These are phyloP conservation scores for Bacidia gigantensis DNA, from an alignment of 495 filamentous ascomycete species.

Conservation along the genomic window DNA sequence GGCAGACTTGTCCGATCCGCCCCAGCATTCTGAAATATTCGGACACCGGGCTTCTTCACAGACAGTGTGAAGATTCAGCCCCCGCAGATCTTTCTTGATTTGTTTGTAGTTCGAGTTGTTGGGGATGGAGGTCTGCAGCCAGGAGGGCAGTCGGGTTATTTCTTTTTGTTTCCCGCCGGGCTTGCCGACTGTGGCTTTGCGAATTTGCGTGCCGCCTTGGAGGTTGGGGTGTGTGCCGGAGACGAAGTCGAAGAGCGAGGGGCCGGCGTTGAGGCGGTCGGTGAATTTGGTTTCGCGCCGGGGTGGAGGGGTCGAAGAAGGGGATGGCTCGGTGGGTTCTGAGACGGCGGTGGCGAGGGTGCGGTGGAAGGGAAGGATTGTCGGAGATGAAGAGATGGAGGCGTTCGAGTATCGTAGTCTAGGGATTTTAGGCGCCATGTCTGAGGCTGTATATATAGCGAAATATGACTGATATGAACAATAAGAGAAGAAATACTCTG, in stretches of 20 bases:
- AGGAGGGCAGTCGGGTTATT: slow-evolving; percentile 81
- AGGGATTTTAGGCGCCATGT: slow-evolving; percentile 23
- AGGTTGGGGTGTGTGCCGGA: slow-evolving; percentile 28
- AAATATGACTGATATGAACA: not conserved
- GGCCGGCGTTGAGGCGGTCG: slow-evolving; percentile 67
- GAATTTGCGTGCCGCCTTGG: slow-evolving; percentile 43
- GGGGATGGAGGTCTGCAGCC: slow-evolving; percentile 94
- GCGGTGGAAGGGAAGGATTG: slow-evolving; percentile 13
- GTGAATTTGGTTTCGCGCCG: slow-evolving; percentile 56
- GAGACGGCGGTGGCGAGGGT: slow-evolving; percentile 31
- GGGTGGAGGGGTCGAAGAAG: slow-evolving; percentile 13
- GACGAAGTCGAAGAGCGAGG: slow-evolving; percentile 69
- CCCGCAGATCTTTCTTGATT: slow-evolving; percentile 84
- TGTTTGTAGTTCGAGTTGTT: slow-evolving; percentile 71
- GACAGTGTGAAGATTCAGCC: slow-evolving; percentile 82
- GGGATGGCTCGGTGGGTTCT: slow-evolving; percentile 19
- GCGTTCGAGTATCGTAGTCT: slow-evolving; percentile 21
- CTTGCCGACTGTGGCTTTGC: slow-evolving; percentile 70
- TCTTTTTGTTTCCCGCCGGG: slow-evolving; percentile 62
- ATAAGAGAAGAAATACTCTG: not conserved
- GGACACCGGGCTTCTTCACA: slow-evolving; percentile 96
- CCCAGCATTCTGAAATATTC: slow-evolving; percentile 97
- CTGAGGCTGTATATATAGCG: not conserved
- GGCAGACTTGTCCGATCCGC: slow-evolving; percentile 69
- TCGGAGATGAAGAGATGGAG: slow-evolving; percentile 12